phyloP scores from a whole-genome alignment of 2,329 filamentous ascomycete genomes.

The Neonectria neomacrospora region DNA sequence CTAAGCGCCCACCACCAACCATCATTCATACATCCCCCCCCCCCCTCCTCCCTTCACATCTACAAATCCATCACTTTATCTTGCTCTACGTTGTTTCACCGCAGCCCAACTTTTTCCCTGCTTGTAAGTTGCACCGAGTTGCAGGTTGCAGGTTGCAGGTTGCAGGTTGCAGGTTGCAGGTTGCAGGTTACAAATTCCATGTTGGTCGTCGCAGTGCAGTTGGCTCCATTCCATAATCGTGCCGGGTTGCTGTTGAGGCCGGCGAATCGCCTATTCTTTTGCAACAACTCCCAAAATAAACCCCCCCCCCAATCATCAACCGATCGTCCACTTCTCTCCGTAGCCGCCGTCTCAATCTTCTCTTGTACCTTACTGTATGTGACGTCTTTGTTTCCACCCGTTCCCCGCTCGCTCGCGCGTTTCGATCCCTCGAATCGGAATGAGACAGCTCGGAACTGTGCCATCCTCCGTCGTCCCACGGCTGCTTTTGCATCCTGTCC shows the following conservation, averaged over 20 bases:
- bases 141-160: background rate
- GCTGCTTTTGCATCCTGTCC: conserved; percentile 8
- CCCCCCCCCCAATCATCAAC: background rate
- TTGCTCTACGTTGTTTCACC: background rate
- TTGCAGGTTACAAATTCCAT: background rate
- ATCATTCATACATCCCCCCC: background rate
- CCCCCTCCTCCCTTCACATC: background rate
- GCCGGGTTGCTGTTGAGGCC: conserved; percentile 4
- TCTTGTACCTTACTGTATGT: background rate
- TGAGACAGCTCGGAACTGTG: background rate
- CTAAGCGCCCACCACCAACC: background rate
- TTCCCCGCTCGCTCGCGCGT: background rate
- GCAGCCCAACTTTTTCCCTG: background rate
- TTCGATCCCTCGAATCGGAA: conserved; percentile 10
- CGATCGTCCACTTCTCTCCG: background rate
- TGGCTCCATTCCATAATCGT: background rate
- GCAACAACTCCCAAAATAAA: background rate
- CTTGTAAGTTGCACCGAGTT: too few species aligned
- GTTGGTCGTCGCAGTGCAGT: conserved; percentile 1
- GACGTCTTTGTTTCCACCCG: background rate
- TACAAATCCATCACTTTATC: background rate
- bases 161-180: background rate
- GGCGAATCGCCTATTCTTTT: conserved; percentile 10
- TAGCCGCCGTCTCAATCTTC: background rate
- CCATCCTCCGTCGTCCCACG: conserved; percentile 11